Conservation (phyloP, 1,139 yeast genomes). For the Spencermartinsiella ligniputridi region DNA sequence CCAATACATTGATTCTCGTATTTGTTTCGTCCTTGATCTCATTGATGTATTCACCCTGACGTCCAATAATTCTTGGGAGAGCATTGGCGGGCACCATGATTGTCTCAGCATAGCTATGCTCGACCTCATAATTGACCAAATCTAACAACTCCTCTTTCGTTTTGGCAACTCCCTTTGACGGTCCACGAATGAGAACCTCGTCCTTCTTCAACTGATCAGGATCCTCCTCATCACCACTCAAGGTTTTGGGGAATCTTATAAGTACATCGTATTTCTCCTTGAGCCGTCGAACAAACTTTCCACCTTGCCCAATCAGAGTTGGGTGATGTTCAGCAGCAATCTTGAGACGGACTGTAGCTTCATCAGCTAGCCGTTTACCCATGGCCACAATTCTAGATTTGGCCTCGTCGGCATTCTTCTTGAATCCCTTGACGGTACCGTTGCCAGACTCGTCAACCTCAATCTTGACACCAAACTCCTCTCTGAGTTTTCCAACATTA, state of each 20-base stretch:
- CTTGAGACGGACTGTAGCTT: conserved; percentile 55
- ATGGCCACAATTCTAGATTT: conserved; percentile 53
- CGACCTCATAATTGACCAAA: conserved; percentile 79
- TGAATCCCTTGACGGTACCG: conserved; percentile 68
- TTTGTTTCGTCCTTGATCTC: conserved; percentile 80
- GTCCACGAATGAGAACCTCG: conserved; percentile 80
- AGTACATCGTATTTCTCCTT: conserved; percentile 85
- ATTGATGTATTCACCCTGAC: conserved; percentile 76
- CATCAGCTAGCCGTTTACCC: conserved; percentile 81
- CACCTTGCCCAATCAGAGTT: conserved; percentile 78
- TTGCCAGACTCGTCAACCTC: conserved; percentile 62
- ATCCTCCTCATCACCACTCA: conserved; percentile 36
- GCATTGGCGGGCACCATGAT: conserved; percentile 67
- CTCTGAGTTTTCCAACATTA: conserved; percentile 61
- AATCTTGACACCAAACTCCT: conserved; percentile 74
- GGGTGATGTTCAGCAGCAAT: conserved; percentile 80
- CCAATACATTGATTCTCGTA: conserved; percentile 64
- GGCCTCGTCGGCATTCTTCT: conserved; percentile 75
- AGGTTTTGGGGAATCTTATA: conserved; percentile 61
- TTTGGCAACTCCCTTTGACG: conserved; percentile 81
- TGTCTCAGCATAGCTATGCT: conserved; percentile 66
- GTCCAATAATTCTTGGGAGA: conserved; percentile 83
- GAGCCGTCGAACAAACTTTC: conserved; percentile 75
- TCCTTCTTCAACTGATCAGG: conserved; percentile 36
- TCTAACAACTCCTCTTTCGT: conserved; percentile 86